Evolutionary conservation across 2,329 filamentous ascomycete species (phyloP).

Genomic region (Stagonosporopsis vannaccii): DNA sequence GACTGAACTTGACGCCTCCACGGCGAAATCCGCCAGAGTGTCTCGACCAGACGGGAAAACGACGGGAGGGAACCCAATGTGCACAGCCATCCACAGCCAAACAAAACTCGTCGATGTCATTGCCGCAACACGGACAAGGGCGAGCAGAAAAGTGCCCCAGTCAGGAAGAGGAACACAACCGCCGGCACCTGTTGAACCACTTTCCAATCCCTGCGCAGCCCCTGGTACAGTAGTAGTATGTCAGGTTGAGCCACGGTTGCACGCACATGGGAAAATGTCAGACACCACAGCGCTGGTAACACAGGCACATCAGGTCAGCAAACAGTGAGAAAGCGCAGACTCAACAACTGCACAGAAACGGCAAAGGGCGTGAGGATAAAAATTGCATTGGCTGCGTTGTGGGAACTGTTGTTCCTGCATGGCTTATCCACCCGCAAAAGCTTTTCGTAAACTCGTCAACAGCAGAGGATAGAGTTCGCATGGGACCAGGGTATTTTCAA

Average conservation of each 20-base stretch:
- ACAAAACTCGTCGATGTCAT: slow-evolving; percentile 31
- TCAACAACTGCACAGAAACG: slow-evolving; percentile 14
- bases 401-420: slow-evolving; percentile 35
- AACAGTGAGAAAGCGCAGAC: slow-evolving; percentile 11
- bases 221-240: slow-evolving; percentile 24
- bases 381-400: slow-evolving; percentile 7
- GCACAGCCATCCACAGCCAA: slow-evolving; percentile 23
- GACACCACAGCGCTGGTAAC: slow-evolving; percentile 28
- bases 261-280: slow-evolving; percentile 30
- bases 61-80: slow-evolving; percentile 24
- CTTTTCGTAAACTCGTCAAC: slow-evolving; percentile 17
- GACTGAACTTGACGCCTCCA: background rate
- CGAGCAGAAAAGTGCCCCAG: slow-evolving; percentile 23
- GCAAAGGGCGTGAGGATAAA: slow-evolving; percentile 6
- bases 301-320: slow-evolving; percentile 21
- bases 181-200: slow-evolving; percentile 27
- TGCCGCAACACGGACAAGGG: slow-evolving; percentile 27
- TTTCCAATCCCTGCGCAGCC: slow-evolving; percentile 25
- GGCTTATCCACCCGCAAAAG: slow-evolving; percentile 27
- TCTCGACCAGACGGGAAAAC: slow-evolving; percentile 17
- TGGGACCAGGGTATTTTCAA: slow-evolving; percentile 22
- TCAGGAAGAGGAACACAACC: slow-evolving; percentile 26
- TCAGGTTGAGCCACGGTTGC: slow-evolving; percentile 36
- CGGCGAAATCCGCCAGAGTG: slow-evolving; percentile 3
- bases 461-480: slow-evolving; percentile 17